Base-by-base conservation (phyloP, 2,329 filamentous ascomycete genomes). In the Fusarium sp. region DNA sequence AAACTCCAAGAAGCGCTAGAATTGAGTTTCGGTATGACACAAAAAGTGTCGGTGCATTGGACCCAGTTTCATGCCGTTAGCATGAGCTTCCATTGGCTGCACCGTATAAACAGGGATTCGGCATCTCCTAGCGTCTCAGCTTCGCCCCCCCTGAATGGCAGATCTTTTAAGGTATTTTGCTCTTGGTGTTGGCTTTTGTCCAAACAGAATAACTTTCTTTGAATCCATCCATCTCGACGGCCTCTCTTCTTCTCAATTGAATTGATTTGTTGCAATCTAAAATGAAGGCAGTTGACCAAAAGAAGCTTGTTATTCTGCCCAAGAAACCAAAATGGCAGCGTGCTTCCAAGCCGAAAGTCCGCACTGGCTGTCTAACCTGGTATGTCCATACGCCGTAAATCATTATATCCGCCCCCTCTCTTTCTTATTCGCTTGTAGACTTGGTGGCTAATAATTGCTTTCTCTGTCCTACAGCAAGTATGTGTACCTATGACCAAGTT, bases 321-420 rank as follows among this genome's bases (percentile, higher is more conserved):
- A 65, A 56, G 38, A 64, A 67, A 29, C 54, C 52, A 20, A 72
- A 70, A 55, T 68, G 60, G 42, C 62, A 53, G 30, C 53, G 70
- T 16, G 69, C 69, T 11, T 73, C 59, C 1, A 47, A 57, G 38
- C 61, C 66, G 9, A 74, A 74, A 56, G 61, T 66, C 20, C 66
- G 72, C 22, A 72, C 71, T 10, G 72, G 72, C 20, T 74, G 72
- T 32, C 50, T 74, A 34, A 71, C 71, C 32, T 73, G 71, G 71
- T 73, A 63, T 29, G 42, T 53, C 50, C 50, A 24, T 25, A 44
- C 42, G 42, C 15, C 42, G 42, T 44, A 44, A 24, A 44, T 24
- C 14, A 44, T 12, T 8, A 44, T 44, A 44, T 16, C 22, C 22
- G 10, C 16, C 10, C 5, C 25, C 7, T 30, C 20, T 10, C 34